These are phyloP conservation scores for Colletotrichum sp. DNA, from an alignment of 2,329 filamentous ascomycete genomes.

Conservation along the genomic window DNA sequence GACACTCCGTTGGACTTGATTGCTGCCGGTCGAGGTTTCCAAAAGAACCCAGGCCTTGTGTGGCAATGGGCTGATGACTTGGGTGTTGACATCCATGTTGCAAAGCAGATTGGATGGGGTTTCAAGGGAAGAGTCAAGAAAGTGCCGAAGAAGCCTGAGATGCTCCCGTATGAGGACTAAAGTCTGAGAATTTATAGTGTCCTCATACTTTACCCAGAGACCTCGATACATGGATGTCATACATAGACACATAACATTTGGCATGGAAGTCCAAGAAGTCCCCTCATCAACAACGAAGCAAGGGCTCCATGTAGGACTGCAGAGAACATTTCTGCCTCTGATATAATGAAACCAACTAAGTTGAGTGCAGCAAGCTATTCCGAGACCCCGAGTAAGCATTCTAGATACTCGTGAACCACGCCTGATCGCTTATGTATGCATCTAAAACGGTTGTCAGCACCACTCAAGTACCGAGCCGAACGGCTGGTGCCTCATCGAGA, in stretches of 20 bases:
- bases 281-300: not conserved
- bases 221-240: not conserved
- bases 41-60: constrained; percentile 63
- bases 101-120: constrained; percentile 62
- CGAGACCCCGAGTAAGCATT: not conserved
- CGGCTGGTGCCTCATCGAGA: not conserved
- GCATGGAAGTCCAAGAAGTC: not conserved
- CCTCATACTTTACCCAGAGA: not conserved
- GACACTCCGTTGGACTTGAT: constrained; percentile 47
- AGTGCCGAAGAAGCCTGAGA: not conserved
- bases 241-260: not conserved
- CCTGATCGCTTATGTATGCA: not conserved
- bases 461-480: not conserved
- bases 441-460: not conserved
- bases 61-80: constrained; percentile 62
- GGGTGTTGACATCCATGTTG: constrained; percentile 47
- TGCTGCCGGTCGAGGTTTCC: constrained; percentile 58
- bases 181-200: not conserved
- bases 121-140: constrained; percentile 45
- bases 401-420: not conserved
- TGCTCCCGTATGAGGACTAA: not conserved
- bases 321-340: not conserved
- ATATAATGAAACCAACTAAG: not conserved
- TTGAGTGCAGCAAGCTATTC: not conserved
- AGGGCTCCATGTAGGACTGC: not conserved